These are phyloP conservation scores for Amaranthus palmeri DNA, from an alignment of 148 eudicot species.

Conservation along the genomic window DNA sequence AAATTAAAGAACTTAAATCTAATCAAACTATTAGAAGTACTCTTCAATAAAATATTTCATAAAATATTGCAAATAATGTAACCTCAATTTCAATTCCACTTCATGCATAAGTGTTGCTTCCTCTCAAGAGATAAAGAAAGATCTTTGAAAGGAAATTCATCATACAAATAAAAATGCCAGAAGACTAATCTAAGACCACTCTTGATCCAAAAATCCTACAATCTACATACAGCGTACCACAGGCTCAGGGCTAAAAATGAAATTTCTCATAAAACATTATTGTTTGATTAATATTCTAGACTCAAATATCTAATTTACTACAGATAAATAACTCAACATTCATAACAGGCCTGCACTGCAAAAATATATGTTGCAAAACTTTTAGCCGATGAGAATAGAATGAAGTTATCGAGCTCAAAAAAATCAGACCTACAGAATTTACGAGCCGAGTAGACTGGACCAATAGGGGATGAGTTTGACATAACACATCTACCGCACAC, in stretches of 20 bases:
- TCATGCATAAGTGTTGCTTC: background rate
- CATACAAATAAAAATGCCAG: background rate
- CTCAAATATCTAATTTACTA: background rate
- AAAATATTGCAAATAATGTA: too few species aligned
- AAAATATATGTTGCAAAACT: conserved; percentile 7
- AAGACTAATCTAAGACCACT: background rate
- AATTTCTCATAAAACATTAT: background rate
- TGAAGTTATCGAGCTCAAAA: conserved; percentile 15
- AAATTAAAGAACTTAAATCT: too few species aligned
- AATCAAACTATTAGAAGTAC: too few species aligned
- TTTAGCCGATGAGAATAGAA: background rate
- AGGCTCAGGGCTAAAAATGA: too few species aligned
- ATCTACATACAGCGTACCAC: too few species aligned
- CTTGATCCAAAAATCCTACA: background rate
- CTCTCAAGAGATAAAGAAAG: background rate
- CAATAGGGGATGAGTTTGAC: conserved; percentile 36
- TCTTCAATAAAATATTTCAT: too few species aligned
- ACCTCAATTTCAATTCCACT: background rate
- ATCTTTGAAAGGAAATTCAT: background rate
- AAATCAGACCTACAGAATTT: conserved; percentile 49
- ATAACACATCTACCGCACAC: conserved; percentile 55
- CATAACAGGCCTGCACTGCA: background rate
- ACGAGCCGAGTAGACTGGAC: conserved; percentile 32
- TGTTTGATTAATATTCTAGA: background rate
- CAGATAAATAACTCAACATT: background rate